Base-by-base conservation (phyloP, 192 early-diverging fungal species). In the Phlyctochytrium bullatum region DNA sequence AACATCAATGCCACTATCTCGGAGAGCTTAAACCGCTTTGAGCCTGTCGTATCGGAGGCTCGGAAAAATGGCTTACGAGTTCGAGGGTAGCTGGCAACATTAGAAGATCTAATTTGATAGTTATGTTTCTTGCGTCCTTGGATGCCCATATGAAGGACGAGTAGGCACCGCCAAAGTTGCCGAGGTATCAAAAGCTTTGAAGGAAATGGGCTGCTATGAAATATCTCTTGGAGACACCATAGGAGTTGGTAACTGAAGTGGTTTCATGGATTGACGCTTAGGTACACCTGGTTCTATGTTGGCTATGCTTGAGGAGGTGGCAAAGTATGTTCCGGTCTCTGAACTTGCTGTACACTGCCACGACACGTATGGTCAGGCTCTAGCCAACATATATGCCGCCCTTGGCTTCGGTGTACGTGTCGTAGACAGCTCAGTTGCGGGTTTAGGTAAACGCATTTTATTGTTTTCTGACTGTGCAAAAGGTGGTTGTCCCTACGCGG, bases 181-280 rank as follows among this genome's bases (percentile, higher is more conserved):
- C 1, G 65, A 73, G 3, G 88, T 96, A 2, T 79, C 93, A 0
- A 81, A 89, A 51, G 78, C 79, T 23, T 71, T 98, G 60, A 74
- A 84, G 20, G 90, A 92, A 17, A 89, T 96, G 86, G 96, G 96
- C 28, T 98, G 96, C 77, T 96, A 96, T 68, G 96, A 98, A 72
- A 93, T 98, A 25, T 93, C 92, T 24, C 78, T 98, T 30, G 94
- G 93, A 17, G 96, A 98, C 69, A 98, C 96, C 6, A 98, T 96
- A 72, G 96, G 96, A 35, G 89, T 95, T 36, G 95, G 90, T 14
- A 89, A 34, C 20, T 3, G 2, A 47, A 4, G 10, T 58, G 12
- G 10, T 29, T 58, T 17, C 89, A 17, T 36, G 36, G 1, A 67
- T 31, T 0, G 0, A 20, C 25, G 61, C 27, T 32, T 27, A 52